Evolutionary conservation across 164 flowering plant genomes (phyloP), one percentile per base, ranked within the genome.

Genomic region (Berberis thunbergii): DNA sequence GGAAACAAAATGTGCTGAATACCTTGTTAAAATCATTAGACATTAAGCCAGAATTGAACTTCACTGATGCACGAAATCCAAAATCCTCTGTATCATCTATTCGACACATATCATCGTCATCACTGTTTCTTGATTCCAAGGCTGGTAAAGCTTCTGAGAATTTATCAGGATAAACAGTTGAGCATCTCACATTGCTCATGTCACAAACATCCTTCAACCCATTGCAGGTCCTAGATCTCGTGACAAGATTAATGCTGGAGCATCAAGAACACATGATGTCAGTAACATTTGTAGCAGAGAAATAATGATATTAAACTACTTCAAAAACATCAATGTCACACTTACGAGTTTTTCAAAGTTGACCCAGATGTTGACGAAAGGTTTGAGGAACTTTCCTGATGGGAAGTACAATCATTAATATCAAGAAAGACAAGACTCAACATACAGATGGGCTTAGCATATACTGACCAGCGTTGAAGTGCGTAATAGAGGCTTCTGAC

Each of bases 91-190:
- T 68, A 61, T 82, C 86, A 73, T 80, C 86, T 41, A 87, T 69
- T 72, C 64, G 74, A 65, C 93, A 87, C 86, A 87, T 83, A 68
- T 87, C 93, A 70, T 84, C 85, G 61, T 78, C 85, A 65, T 69
- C 26, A 26, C 26, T 26, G 45, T 61, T 76, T 66, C 67, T 68
- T 7, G 67, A 56, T 62, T 70, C 69, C 86, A 84, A 79, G 46
- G 67, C 44, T n/a, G 59, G 66, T 57, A 73, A 61, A 57, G 57
- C 58, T 65, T 68, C 78, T 4, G 76, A 68, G 45, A 73, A 75
- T 45, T 79, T 80, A 49, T 78, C 76, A 48, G 82, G 77, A 67
- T 76, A 75, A 52, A 77, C 59, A 45, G 79, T 83, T 7, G 89
- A 84, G 76, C 83, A 83, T 67, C 80, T 69, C 56, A 79, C 72